A percentile compares a stretch with the other conserved stretches of the same genome.
Conservation (phyloP, 305 asterid species). For the Rubia balearica region DNA sequence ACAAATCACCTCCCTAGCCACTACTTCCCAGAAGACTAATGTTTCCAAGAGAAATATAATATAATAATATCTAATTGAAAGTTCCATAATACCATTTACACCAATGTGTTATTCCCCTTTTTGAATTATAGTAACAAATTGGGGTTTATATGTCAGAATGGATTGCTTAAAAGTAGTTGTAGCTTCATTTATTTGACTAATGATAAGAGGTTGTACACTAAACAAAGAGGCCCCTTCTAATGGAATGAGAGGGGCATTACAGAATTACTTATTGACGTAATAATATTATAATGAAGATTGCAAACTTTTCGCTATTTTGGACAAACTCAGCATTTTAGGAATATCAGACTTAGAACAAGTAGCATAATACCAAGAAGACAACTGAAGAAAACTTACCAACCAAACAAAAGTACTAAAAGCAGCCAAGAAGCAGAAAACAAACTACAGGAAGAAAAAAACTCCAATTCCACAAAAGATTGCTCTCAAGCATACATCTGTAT, state of each 20-base stretch:
- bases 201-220: background rate
- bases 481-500: background rate
- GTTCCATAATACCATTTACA: background rate
- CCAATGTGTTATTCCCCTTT: background rate
- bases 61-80: background rate
- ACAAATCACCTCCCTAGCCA: background rate
- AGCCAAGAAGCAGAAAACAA: background rate
- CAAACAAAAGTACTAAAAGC: background rate
- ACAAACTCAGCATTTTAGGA: background rate
- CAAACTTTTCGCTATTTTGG: background rate
- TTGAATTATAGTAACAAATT: background rate
- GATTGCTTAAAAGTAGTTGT: background rate
- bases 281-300: background rate
- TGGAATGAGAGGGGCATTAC: background rate
- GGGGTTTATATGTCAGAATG: background rate
- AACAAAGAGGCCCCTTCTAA: background rate
- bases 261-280: background rate
- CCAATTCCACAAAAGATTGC: background rate
- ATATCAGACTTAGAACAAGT: background rate
- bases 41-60: background rate
- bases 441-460: background rate
- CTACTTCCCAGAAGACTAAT: background rate
- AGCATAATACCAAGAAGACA: background rate
- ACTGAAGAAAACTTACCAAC: background rate
- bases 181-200: background rate